Evolutionary conservation across 257 asterid genomes (phyloP).

Genomic region (Fraxinus quadrangulata): DNA sequence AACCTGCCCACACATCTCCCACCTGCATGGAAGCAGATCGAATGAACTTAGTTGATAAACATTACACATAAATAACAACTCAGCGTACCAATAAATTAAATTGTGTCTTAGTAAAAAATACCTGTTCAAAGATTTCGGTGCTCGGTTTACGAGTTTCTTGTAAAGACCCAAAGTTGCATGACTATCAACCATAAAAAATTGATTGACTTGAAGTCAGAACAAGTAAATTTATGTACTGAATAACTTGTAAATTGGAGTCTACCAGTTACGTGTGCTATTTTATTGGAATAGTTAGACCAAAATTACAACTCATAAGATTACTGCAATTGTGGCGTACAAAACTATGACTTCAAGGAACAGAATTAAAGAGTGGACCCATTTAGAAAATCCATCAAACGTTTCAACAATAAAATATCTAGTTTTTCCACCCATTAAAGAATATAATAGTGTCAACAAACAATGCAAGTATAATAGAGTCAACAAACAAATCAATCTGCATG

Average conservation of each 20-base stretch:
- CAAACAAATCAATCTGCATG: not conserved
- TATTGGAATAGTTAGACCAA: not conserved
- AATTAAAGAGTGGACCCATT: not conserved
- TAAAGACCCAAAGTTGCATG: constrained; percentile 95
- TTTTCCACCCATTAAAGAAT: not conserved
- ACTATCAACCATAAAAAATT: constrained; percentile 42
- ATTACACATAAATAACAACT: not conserved
- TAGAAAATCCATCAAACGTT: not conserved
- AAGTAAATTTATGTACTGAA: not conserved
- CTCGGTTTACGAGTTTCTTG: constrained; percentile 74
- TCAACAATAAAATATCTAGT: not conserved
- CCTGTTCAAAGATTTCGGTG: constrained; percentile 89
- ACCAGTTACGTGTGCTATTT: not conserved
- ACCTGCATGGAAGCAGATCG: constrained; percentile 50
- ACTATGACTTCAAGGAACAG: constrained; percentile 2
- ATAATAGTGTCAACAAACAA: not conserved
- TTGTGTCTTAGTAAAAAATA: constrained; percentile 28
- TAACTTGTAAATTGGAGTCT: not conserved
- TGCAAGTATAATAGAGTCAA: not conserved
- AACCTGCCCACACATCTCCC: constrained; percentile 99
- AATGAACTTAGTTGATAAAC: not conserved
- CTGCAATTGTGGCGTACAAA: not conserved
- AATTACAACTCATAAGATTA: not conserved
- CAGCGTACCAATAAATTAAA: not conserved
- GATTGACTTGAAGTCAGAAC: constrained; percentile 27